A percentile compares a stretch with the other conserved stretches of the same genome.
These are phyloP conservation scores for Cytospora piceae DNA, from an alignment of 2,329 filamentous ascomycete species.

Conservation along the genomic window DNA sequence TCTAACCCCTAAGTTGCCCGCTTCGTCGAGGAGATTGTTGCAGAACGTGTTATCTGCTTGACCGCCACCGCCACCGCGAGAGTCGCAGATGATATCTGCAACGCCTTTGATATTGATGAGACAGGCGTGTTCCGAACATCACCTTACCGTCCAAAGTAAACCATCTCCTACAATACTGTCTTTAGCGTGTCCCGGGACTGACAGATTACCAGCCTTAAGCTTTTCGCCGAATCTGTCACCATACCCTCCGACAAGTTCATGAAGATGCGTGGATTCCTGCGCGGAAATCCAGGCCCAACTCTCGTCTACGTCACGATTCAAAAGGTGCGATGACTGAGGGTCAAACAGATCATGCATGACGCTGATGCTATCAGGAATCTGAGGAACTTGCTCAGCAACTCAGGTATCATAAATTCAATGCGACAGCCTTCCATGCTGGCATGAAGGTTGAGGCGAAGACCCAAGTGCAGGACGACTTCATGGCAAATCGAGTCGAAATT, in stretches of 20 bases:
- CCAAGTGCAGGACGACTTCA: slow-evolving; percentile 54
- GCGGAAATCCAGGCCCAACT: slow-evolving; percentile 55
- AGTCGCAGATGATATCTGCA: slow-evolving; percentile 59
- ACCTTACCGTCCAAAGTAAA: slow-evolving; percentile 59
- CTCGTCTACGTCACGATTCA: slow-evolving; percentile 66
- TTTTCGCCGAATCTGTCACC: slow-evolving; percentile 52
- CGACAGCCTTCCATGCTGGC: slow-evolving; percentile 54
- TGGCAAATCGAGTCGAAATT: slow-evolving; percentile 49
- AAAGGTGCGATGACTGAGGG: slow-evolving; percentile 37
- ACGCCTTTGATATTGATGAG: slow-evolving; percentile 53
- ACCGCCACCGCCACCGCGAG: slow-evolving; percentile 62
- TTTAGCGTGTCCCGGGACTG: not conserved
- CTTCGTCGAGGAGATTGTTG: slow-evolving; percentile 58
- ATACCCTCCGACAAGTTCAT: slow-evolving; percentile 50
- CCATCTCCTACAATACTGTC: not conserved
- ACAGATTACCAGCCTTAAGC: slow-evolving; percentile 45
- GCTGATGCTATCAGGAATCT: slow-evolving; percentile 42
- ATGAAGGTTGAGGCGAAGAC: slow-evolving; percentile 51
- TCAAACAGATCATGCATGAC: too few species aligned
- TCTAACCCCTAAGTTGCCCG: slow-evolving; percentile 48
- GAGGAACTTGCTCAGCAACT: slow-evolving; percentile 48
- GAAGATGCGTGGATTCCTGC: slow-evolving; percentile 52
- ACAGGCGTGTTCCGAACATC: slow-evolving; percentile 60
- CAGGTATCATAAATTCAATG: slow-evolving; percentile 43
- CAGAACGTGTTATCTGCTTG: slow-evolving; percentile 62